Evolutionary conservation across 2,329 filamentous ascomycete species (phyloP), one percentile per base, ranked within the genome.

Genomic region (Aspergillus transmontanensis): DNA sequence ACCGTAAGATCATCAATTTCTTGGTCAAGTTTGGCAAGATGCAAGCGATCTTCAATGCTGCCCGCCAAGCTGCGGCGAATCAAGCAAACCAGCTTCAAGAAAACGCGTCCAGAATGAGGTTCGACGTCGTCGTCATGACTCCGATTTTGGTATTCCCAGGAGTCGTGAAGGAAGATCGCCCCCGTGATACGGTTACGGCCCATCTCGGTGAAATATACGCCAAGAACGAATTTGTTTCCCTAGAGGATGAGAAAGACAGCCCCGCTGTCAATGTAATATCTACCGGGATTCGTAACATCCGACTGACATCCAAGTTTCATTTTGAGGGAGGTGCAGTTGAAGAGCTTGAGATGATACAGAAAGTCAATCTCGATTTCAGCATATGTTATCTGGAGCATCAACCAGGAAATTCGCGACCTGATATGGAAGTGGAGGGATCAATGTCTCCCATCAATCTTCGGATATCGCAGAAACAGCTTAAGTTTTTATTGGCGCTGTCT

Each of bases 11-110:
- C 67, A 92, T 99, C 78, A 92, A 96, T 69, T 99, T 99, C 78
- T 84, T 96, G 50, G 93, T 99, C 76, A 99, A 99, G 73, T 99
- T 99, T 76, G 95, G 96, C 64, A 97, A 96, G 79, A 99, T 99
- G 95, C 95, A 99, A 78, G 94, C 95, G 26, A 91, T 99, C 59
- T 99, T 97, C 83, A 99, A 99, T 74, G 94, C 95, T 48, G 95
- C 96, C 14, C 88, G 96, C 39, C 93, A 97, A 78, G 96, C 94
- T 45, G 95, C 96, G 3, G 92, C 95, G 45, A 94, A 92, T 65
- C 94, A 97, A 76, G 96, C 95, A 11, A 96, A 87, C 63, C 94
- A 97, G 73, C 87, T 99, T 6, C 95, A 98, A 73, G 90, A 98
- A 73, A 94, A 89, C 73, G 91, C 92, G 0, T 92, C 89, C 72